Evolutionary conservation across 2,329 filamentous ascomycete species (phyloP), one percentile per base, ranked within the genome.

Genomic region (Aspergillus hortae): DNA sequence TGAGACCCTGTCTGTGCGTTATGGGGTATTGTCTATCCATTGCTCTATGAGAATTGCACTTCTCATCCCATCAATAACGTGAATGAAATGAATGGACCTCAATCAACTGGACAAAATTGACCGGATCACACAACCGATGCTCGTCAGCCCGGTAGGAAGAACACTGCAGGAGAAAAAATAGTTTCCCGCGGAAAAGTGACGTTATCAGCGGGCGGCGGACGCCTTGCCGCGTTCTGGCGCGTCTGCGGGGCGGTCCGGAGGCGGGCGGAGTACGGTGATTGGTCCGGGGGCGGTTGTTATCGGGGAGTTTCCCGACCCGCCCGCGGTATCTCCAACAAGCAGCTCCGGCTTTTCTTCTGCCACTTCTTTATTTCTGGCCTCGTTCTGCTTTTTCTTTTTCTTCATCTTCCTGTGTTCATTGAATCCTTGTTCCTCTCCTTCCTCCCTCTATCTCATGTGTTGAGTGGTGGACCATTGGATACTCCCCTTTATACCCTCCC

Each of bases 371-470:
- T 38, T 38, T 17, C 35, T n/a, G 4, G 6, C 35, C 35, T 42
- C 40, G 17, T 42, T 19, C 19, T 21, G 25, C 17, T 25, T 42
- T 23, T 21, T 35, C 41, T 32, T 53, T 42, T 54, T 51, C 42
- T 45, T 42, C 49, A 40, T 46, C 33, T 42, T 42, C 30, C 45
- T 35, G 44, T 32, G 36, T 17, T 49, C 35, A 25, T 47, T 30
- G 27, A 30, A 7, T 40, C 44, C 44, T 43, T 12, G 44, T 38
- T 42, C 30, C 44, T 47, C 44, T 46, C 48, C 36, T 30, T 35
- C 27, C 17, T 30, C 27, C 42, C 23, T 33, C 19, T 38, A 12
- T 42, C 17, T 6, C 19, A 17, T 42, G 40, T 21, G 40, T 42
- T 42, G 40, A 42, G 40, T 42, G 14, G 35, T n/a, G 35, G 35